These are phyloP conservation scores for Aegilops umbellulata DNA, from an alignment of 176 grass and related monocot genomes.

Conservation along the genomic window DNA sequence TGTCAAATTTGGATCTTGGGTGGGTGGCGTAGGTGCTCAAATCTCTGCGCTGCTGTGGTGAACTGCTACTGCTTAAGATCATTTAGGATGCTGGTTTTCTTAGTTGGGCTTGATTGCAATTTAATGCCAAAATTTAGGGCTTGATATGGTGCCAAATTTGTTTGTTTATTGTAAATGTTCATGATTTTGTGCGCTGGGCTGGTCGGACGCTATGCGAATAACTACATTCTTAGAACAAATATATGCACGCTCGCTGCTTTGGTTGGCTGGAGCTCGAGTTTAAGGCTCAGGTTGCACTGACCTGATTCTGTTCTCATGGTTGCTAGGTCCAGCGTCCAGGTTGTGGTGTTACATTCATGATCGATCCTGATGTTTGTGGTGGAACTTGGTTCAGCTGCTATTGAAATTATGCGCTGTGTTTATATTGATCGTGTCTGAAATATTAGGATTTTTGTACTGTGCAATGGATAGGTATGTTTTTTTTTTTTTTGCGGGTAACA, in stretches of 20 bases:
- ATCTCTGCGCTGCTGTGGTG: not conserved
- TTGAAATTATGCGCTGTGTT: not conserved
- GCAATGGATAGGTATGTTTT: not conserved
- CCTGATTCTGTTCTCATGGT: not conserved
- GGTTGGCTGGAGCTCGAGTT: not conserved
- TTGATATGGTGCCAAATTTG: not conserved
- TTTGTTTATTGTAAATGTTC: not conserved
- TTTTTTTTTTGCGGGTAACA: not conserved
- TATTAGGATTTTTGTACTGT: not conserved
- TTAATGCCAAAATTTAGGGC: not conserved
- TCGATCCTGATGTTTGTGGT: not conserved
- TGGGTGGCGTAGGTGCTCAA: not conserved
- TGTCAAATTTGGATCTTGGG: slow-evolving; percentile 5
- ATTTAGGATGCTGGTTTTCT: not conserved
- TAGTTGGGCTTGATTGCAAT: not conserved
- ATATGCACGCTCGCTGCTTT: not conserved
- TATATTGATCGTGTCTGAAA: too few species aligned
- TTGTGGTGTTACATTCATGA: not conserved
- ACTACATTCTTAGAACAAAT: not conserved
- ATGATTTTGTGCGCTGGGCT: not conserved
- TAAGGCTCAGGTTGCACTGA: not conserved
- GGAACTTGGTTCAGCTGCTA: not conserved
- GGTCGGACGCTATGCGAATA: not conserved
- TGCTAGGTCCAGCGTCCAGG: not conserved
- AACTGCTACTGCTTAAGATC: not conserved